Base-by-base conservation (phyloP, 306 rosid genomes). In the Dicorynia guianensis region DNA sequence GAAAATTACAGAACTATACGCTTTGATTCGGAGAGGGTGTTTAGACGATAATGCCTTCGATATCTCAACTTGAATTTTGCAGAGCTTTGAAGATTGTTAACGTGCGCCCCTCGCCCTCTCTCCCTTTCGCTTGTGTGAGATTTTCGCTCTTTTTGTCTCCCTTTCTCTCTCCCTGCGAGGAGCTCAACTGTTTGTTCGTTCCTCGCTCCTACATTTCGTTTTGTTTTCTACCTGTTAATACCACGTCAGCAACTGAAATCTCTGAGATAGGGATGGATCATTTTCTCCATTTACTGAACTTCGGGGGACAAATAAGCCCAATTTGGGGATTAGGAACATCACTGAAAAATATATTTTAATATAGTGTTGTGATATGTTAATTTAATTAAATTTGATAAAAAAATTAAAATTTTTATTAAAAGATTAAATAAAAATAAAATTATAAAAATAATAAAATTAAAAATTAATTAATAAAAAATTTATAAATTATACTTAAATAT, bases 231-330 rank as follows among this genome's bases (percentile, higher is more conserved):
- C 69, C 52, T 80, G 78, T 79, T 47, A 76, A 25, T 75, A 91
- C 76, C 93, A 90, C 87, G 87, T 83, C 91, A 86, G 78, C 82
- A 71, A 77, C 75, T 79, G 87, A 85, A 84, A 84, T 86, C 88
- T 84, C 78, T 40, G 83, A 67, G 89, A 88, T 50, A 46, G 84
- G 76, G 88, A 85, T 76, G 84, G 87, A 65, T 83, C 47, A 62
- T 66, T 86, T 87, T 86, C 84, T 83, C 81, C 80, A 74, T 85
- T 78, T 65, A 54, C 63, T 56, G 15, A 35, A 25, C 65, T 74
- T 69, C 55, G 63, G 75, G 72, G 70, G 85, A 80, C 85, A 85
- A 72, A 73, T 79, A 59, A 72, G 86, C 82, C 86, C 84, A 75
- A 78, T 79, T 54, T 63, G 10, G 75, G 82, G 78, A 84, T 84